These are phyloP conservation scores for Kluyveromyces aestuarii DNA, from an alignment of 805 yeast genomes.

Conservation along the genomic window DNA sequence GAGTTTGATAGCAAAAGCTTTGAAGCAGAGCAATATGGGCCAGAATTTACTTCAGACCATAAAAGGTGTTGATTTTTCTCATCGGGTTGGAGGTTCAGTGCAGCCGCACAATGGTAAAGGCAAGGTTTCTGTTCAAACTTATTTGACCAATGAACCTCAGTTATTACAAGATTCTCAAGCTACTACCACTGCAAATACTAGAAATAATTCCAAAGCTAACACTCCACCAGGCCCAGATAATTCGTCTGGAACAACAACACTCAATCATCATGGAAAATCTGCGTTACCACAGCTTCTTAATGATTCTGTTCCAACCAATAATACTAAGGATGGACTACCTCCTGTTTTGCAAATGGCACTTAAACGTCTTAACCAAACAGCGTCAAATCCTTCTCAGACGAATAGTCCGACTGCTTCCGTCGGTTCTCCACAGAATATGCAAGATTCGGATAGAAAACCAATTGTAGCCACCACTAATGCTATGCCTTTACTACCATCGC, in stretches of 20 bases:
- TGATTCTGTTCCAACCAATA: slow-evolving; percentile 36
- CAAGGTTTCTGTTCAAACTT: slow-evolving; percentile 33
- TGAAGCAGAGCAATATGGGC: slow-evolving; percentile 28
- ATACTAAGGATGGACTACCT: slow-evolving; percentile 30
- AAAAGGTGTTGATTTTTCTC: slow-evolving; percentile 5
- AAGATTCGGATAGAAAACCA: slow-evolving; percentile 5
- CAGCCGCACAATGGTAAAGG: slow-evolving; percentile 5
- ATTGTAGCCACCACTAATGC: slow-evolving; percentile 24
- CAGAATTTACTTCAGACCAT: slow-evolving; percentile 12
- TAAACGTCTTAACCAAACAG: slow-evolving; percentile 19
- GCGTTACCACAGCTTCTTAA: slow-evolving; percentile 29
- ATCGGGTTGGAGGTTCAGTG: slow-evolving; percentile 2
- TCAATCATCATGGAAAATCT: slow-evolving; percentile 3
- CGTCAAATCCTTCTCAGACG: slow-evolving; percentile 12
- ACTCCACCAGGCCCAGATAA: slow-evolving; percentile 10
- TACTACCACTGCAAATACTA: neutral
- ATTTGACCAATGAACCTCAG: slow-evolving; percentile 37
- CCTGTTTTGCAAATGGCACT: slow-evolving; percentile 36
- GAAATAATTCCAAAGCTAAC: slow-evolving; percentile 21
- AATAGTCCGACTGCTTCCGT: slow-evolving; percentile 9
- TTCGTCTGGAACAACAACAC: slow-evolving; percentile 1
- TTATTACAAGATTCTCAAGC: slow-evolving; percentile 18
- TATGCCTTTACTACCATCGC: slow-evolving; percentile 22
- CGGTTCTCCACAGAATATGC: slow-evolving; percentile 6
- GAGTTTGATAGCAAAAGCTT: slow-evolving; percentile 54